Evolutionary conservation across 805 yeast genomes (phyloP), one percentile per base, ranked within the genome.

Genomic region (Clavispora fructus): DNA sequence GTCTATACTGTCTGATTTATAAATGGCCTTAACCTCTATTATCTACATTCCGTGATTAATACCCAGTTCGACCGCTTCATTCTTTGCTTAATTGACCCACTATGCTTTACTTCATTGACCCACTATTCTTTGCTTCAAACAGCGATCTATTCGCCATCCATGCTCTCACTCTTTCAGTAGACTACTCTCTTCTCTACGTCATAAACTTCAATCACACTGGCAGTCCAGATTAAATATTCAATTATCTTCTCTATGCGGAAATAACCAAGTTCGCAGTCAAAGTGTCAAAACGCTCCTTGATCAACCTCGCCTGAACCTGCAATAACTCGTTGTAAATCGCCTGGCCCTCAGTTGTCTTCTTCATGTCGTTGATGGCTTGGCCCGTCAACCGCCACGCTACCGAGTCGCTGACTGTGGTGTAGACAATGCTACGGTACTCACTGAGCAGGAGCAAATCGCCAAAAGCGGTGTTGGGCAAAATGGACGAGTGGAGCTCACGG

Each of bases 181-280:
- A n/a, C n/a, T n/a, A n/a, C n/a, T n/a, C n/a, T n/a, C n/a, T n/a
- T n/a, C n/a, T n/a, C n/a, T n/a, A n/a, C n/a, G n/a, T n/a, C n/a
- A n/a, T n/a, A n/a, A n/a, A n/a, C n/a, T n/a, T 19, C 23, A 19
- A 19, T 19, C 23, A 19, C 23, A 19, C 23, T 19, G 5, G 23
- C 23, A 19, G 5, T 19, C 23, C 3, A 19, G 23, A 19, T 19
- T 4, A 19, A 19, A 5, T 19, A 19, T 19, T 19, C 23, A 19
- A 19, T 19, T 19, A 13, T 11, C 19, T 28, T 6, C 13, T 11
- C 54, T 57, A 78, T 10, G 82, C 74, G 37, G 87, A 73, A 3
- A 88, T 80, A 42, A 87, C 70, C 23, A 90, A 76, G 60, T 86
- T 87, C 3, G 94, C 88, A 3, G 92, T 77, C 53, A 89, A 69